These are phyloP conservation scores for Rubia balearica DNA, from an alignment of 305 asterid species.

Conservation along the genomic window DNA sequence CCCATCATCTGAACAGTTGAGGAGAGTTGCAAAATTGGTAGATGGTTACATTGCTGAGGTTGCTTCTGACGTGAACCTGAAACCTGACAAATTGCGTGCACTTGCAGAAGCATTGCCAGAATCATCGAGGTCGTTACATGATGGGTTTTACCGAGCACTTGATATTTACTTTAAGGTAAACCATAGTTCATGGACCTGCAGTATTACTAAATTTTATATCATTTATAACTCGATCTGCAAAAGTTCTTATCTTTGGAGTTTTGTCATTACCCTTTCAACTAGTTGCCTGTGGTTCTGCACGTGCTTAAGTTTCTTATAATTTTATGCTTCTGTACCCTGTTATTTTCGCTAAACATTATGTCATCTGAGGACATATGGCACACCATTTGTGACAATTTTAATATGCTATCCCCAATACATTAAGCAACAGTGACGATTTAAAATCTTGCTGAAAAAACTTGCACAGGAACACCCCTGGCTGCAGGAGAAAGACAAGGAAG, in stretches of 20 bases:
- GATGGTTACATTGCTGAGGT: constrained; percentile 83
- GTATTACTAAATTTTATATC: background rate
- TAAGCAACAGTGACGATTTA: background rate
- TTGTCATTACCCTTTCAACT: background rate
- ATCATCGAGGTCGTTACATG: constrained; percentile 81
- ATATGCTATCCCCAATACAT: background rate
- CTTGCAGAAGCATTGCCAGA: constrained; percentile 85
- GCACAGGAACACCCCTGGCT: constrained; percentile 88
- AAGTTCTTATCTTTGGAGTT: background rate
- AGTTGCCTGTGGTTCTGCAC: background rate
- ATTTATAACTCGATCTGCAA: background rate
- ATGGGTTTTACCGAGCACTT: constrained; percentile 85
- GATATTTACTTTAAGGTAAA: constrained; percentile 86
- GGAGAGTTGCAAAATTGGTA: constrained; percentile 68
- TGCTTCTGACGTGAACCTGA: constrained; percentile 91
- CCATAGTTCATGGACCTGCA: constrained; percentile 7
- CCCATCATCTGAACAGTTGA: constrained; percentile 53
- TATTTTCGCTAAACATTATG: background rate
- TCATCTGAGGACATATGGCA: background rate
- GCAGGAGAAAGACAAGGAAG: constrained; percentile 67
- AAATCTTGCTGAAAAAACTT: constrained; percentile 13
- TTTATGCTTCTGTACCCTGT: background rate
- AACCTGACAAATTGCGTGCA: constrained; percentile 60
- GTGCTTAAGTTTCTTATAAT: background rate
- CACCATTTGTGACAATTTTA: background rate